These are phyloP conservation scores for Chaetoceros tenuissimus DNA, from an alignment of 108 stramenopile species.

Conservation along the genomic window DNA sequence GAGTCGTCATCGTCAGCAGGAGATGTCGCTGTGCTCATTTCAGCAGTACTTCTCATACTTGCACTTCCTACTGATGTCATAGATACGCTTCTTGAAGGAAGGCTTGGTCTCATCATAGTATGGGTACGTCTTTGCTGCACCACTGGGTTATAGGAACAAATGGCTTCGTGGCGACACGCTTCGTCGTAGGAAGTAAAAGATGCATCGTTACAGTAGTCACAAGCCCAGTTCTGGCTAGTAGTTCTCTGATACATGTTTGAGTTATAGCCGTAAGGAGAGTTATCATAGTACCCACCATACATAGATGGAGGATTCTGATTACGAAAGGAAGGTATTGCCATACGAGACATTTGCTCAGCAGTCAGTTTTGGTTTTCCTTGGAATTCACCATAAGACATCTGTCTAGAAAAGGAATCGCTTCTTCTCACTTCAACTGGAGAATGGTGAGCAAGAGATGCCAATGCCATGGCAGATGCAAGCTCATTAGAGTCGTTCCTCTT, in stretches of 20 bases:
- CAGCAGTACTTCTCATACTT: neutral
- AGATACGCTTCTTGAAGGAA: neutral
- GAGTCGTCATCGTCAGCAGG: neutral
- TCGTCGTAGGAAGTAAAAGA: conserved; percentile 47
- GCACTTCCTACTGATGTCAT: neutral
- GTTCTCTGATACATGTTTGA: neutral
- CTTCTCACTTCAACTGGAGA: neutral
- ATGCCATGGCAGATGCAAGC: conserved; percentile 21
- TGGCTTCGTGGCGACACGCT: conserved; percentile 51
- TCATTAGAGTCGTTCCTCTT: conserved; percentile 2
- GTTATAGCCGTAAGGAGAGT: neutral
- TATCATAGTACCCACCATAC: neutral
- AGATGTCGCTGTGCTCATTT: neutral
- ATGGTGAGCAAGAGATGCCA: conserved; percentile 20
- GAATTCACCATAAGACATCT: neutral
- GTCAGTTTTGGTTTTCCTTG: neutral
- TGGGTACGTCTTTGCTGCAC: neutral
- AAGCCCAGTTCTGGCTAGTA: conserved; percentile 29
- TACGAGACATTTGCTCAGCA: neutral
- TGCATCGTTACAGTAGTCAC: conserved; percentile 50
- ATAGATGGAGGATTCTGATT: neutral
- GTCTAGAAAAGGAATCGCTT: neutral
- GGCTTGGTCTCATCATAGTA: neutral
- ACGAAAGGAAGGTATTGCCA: neutral
- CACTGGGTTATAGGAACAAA: conserved; percentile 10